phyloP scores from a whole-genome alignment of 1,284 basidiomycete species.

The Marasmius tenuissimus region DNA sequence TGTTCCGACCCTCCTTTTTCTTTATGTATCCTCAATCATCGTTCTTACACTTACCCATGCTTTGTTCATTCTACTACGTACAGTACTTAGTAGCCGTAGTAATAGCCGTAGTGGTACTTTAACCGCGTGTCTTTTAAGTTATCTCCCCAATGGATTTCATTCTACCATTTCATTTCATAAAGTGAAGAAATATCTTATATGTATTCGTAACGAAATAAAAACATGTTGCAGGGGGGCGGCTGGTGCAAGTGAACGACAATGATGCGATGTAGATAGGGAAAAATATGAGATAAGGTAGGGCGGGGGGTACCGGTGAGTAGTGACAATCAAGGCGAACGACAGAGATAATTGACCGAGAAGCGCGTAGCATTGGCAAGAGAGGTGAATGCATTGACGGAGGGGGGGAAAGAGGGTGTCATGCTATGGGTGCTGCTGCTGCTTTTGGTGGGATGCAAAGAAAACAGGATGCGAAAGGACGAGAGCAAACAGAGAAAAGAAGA shows the following conservation, averaged over 20 bases:
- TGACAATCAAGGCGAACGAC: slow-evolving; percentile 38
- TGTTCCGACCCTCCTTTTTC: background rate
- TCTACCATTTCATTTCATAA: background rate
- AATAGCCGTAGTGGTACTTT: too few species aligned
- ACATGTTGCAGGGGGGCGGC: slow-evolving; percentile 39
- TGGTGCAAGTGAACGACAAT: slow-evolving; percentile 33
- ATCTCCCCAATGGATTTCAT: background rate
- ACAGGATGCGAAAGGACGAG: background rate
- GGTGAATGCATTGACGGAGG: background rate
- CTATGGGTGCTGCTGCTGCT: background rate
- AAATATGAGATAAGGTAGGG: slow-evolving; percentile 47
- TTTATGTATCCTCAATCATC: background rate
- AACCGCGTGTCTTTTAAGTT: background rate
- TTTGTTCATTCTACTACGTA: background rate
- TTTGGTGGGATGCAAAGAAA: background rate
- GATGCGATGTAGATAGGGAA: slow-evolving; percentile 43
- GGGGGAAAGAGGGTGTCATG: background rate
- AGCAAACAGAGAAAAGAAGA: background rate
- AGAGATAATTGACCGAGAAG: background rate
- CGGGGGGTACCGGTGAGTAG: slow-evolving; percentile 21
- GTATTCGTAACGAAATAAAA: slow-evolving; percentile 46
- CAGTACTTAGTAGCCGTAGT: too few species aligned
- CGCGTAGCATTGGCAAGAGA: too few species aligned
- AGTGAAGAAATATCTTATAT: slow-evolving; percentile 29
- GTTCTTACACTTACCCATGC: background rate